These are phyloP conservation scores for Hylodesmum podocarpum DNA, from an alignment of 306 rosid genomes.

Conservation along the genomic window DNA sequence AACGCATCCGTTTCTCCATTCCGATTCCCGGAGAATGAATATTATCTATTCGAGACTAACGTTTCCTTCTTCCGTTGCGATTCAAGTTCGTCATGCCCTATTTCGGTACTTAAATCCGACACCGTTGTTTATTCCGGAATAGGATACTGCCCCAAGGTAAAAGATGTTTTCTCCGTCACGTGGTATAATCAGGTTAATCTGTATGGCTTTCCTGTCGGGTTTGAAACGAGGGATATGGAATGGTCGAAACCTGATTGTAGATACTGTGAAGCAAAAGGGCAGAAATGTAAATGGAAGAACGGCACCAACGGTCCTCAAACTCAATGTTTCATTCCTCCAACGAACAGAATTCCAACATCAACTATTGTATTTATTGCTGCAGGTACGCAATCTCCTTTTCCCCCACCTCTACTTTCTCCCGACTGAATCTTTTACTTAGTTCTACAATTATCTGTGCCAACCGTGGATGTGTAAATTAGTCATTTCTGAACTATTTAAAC, in stretches of 20 bases:
- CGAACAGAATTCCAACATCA: background rate
- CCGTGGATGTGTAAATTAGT: no score
- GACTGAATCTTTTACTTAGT: no score
- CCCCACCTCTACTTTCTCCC: no score
- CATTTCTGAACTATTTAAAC: no score
- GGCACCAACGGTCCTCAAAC: background rate
- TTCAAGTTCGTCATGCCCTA: background rate
- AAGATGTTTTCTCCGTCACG: background rate
- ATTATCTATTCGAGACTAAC: no score
- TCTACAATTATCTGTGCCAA: no score
- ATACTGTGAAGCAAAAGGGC: background rate
- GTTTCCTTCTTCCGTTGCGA: constrained; percentile 29
- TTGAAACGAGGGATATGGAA: background rate
- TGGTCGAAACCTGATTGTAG: background rate
- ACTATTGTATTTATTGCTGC: background rate
- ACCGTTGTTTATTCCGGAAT: background rate
- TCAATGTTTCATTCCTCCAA: background rate
- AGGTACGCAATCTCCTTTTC: no score
- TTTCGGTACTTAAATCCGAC: background rate
- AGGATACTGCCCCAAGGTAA: background rate
- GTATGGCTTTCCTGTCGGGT: no score
- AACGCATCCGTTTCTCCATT: no score
- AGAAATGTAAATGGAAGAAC: background rate
- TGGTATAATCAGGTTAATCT: no score
- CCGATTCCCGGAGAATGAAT: no score